Evolutionary conservation across 176 grass and related monocot genomes (phyloP), one percentile per base, ranked within the genome.

Genomic region (Rhipidocladum racemiflorum): DNA sequence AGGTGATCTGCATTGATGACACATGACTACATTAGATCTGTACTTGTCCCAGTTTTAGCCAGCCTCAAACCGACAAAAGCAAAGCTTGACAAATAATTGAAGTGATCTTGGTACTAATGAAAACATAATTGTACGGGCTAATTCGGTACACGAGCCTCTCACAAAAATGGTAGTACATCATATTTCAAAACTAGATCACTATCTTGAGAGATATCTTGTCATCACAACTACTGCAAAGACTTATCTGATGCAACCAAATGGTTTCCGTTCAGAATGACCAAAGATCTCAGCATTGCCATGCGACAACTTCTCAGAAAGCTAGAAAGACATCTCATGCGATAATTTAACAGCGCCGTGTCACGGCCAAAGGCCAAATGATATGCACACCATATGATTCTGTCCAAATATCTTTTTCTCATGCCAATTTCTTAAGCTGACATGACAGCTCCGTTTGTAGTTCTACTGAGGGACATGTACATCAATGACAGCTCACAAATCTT

Each of bases 371-470:
- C 48, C 59, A 34, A 35, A 75, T 36, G 34, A 85, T 74, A 38
- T 28, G 48, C 25, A 38, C 62, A 1, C 34, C 87, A 3, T 35
- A 76, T 69, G 77, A 65, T 77, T 76, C 72, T 56, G 82, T 81
- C 56, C 64, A 39, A 32, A 85, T 53, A 25, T 76, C n/a, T 20
- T 68, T 68, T 51, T 62, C 70, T 24, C 15, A 4, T 4, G 0
- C 24, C 69, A 75, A 42, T 68, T 70, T 81, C 64, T 64, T 79
- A 86, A 72, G 78, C 78, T 86, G 72, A 66, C 78, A 89, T 62
- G 88, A 72, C 83, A 86, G 78, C 72, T 50, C 20, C 29, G 13
- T 7, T n/a, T 86, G 88, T 82, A 65, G 65, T 65, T 78, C 65
- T 50, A 21, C 16, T 2, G 28, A 89, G 83, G 66, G 65, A 69